These are phyloP conservation scores for Suillus brevipes DNA, from an alignment of 768 basidiomycete genomes.

Conservation along the genomic window DNA sequence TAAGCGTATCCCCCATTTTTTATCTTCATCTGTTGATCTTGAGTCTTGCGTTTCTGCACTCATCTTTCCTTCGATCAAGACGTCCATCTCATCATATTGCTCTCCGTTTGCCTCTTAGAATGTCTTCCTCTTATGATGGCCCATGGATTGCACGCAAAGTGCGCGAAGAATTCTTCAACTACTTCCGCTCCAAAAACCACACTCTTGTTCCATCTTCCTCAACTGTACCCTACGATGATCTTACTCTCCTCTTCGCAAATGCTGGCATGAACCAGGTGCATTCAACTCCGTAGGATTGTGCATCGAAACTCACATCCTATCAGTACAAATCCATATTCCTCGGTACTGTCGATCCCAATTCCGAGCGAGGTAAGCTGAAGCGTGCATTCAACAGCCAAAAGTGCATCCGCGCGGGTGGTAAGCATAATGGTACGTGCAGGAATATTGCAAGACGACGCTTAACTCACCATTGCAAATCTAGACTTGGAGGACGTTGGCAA, in stretches of 20 bases:
- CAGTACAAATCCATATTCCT: slow-evolving; percentile 97
- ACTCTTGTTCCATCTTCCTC: slow-evolving; percentile 88
- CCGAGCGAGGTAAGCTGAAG: slow-evolving; percentile 85
- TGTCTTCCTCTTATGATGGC: slow-evolving; percentile 32
- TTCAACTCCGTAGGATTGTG: not conserved
- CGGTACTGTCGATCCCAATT: slow-evolving; percentile 96
- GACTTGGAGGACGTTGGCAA: slow-evolving; percentile 99
- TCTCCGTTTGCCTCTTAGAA: slow-evolving; percentile 18
- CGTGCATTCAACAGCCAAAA: slow-evolving; percentile 97
- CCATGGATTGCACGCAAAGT: slow-evolving; percentile 83
- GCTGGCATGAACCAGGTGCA: slow-evolving; percentile 94
- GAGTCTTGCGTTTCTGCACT: slow-evolving; percentile 9
- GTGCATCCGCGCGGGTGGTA: slow-evolving; percentile 97
- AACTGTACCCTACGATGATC: slow-evolving; percentile 97
- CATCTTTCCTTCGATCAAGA: slow-evolving; percentile 14
- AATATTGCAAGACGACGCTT: not conserved
- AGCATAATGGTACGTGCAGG: slow-evolving; percentile 80
- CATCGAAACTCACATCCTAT: slow-evolving; percentile 17
- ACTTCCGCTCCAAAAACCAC: slow-evolving; percentile 78
- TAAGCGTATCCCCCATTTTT: too few species aligned
- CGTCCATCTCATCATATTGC: slow-evolving; percentile 24
- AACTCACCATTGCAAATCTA: slow-evolving; percentile 31
- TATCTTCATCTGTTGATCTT: too few species aligned
- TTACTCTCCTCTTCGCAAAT: slow-evolving; percentile 96
- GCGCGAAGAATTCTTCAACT: slow-evolving; percentile 88